phyloP scores from a whole-genome alignment of 805 yeast genomes.

The Lipomyces starkeyi region DNA sequence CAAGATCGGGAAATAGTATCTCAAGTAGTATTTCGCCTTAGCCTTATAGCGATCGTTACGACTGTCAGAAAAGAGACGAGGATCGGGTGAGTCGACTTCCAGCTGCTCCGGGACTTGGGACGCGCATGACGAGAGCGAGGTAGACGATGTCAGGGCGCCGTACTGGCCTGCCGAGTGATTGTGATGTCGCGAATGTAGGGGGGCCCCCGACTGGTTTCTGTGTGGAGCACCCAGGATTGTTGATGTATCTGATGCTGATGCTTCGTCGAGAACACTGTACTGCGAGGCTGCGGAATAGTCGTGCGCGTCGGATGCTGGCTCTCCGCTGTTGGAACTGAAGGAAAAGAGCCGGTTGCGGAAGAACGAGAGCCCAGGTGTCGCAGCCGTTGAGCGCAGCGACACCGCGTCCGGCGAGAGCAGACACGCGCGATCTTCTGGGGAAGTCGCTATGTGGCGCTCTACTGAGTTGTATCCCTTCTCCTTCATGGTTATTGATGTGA shows the following conservation, averaged over 20 bases:
- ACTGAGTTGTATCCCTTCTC: background rate
- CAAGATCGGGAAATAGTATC: conserved; percentile 62
- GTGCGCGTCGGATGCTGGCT: background rate
- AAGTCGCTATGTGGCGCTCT: conserved; percentile 8
- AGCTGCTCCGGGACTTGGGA: conserved; percentile 12
- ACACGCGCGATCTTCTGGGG: conserved; percentile 23
- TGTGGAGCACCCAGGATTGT: conserved; percentile 39
- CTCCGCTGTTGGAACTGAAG: conserved; percentile 20
- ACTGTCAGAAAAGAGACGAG: conserved; percentile 31
- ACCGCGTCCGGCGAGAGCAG: conserved; percentile 26
- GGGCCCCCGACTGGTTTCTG: conserved; percentile 23
- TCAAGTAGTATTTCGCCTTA: conserved; percentile 42
- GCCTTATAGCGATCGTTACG: conserved; percentile 35
- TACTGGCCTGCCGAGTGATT: conserved; percentile 17
- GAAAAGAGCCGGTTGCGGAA: conserved; percentile 32
- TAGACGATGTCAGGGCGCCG: conserved; percentile 33
- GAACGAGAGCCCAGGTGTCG: conserved; percentile 19
- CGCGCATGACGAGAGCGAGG: conserved; percentile 33
- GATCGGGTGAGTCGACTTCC: conserved; percentile 25
- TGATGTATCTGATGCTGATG: conserved; percentile 26
- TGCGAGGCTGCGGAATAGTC: conserved; percentile 7
- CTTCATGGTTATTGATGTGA: background rate
- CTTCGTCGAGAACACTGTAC: conserved; percentile 30
- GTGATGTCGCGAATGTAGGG: conserved; percentile 18
- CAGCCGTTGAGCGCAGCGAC: conserved; percentile 22